Conservation (phyloP, 2,329 filamentous ascomycete species). For the Rachicladosporium sp. region DNA sequence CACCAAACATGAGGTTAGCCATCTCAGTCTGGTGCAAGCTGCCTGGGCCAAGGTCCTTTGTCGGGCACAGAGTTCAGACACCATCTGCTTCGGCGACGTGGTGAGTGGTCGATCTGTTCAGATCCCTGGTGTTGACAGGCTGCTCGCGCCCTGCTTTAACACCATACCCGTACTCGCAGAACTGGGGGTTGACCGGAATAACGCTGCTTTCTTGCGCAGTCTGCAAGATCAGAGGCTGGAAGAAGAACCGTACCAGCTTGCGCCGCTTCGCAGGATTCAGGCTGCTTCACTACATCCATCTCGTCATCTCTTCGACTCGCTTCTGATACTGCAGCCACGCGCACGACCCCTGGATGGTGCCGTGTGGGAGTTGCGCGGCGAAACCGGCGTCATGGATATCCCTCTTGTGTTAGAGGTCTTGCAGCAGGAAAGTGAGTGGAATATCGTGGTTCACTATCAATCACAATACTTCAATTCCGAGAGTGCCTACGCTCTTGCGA, state of each 20-base stretch:
- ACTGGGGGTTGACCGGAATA: constrained; percentile 36
- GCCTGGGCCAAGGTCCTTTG: constrained; percentile 58
- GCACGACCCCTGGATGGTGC: constrained; percentile 29
- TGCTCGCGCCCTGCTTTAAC: constrained; percentile 86
- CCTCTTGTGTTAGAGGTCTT: constrained; percentile 66
- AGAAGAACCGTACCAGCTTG: constrained; percentile 58
- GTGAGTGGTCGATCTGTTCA: constrained; percentile 62
- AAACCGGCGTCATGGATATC: constrained; percentile 55
- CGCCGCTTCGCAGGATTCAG: constrained; percentile 61
- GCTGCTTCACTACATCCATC: constrained; percentile 29
- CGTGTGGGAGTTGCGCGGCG: constrained; percentile 39
- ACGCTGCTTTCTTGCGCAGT: constrained; percentile 44
- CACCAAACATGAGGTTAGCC: constrained; percentile 40
- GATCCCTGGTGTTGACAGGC: constrained; percentile 52
- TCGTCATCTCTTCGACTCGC: constrained; percentile 59
- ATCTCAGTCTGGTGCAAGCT: constrained; percentile 58
- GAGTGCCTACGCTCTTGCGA: constrained; percentile 10
- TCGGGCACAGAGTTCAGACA: constrained; percentile 41
- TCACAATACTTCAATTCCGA: constrained; percentile 49
- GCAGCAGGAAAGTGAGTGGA: constrained; percentile 41
- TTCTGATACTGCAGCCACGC: constrained; percentile 65
- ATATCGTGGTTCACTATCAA: constrained; percentile 36
- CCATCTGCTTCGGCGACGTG: constrained; percentile 81
- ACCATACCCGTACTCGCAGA: constrained; percentile 61
- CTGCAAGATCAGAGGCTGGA: constrained; percentile 52